Percentiles rank a stretch among this genome's conserved stretches.
These are phyloP conservation scores for Entomophthora muscae DNA, from an alignment of 371 early-diverging fungal species.

Conservation along the genomic window DNA sequence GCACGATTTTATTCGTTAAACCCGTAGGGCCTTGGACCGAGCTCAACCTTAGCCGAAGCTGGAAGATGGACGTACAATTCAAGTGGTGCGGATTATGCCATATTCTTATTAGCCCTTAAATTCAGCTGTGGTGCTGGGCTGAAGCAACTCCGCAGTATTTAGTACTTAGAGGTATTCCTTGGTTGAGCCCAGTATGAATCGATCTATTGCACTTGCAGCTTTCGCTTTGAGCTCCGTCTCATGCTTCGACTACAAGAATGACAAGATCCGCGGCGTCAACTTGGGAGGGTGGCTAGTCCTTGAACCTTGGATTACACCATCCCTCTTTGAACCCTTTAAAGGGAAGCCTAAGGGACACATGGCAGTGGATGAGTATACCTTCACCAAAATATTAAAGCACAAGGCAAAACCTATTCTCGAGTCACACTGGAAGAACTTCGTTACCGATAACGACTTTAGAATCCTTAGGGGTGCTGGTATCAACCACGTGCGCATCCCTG, in stretches of 20 bases:
- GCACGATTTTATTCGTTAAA: no score
- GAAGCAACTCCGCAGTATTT: no score
- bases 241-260: neutral
- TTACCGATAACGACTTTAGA: slow-evolving; percentile 47
- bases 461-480: slow-evolving; percentile 37
- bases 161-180: no score
- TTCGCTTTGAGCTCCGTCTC: neutral
- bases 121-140: no score
- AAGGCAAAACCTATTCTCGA: slow-evolving; percentile 28
- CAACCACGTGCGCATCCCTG: slow-evolving; percentile 56
- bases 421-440: slow-evolving; percentile 41
- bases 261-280: slow-evolving; percentile 45
- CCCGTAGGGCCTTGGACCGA: no score
- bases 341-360: slow-evolving; percentile 12
- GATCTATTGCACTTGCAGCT: no score
- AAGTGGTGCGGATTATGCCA: no score
- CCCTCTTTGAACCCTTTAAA: slow-evolving; percentile 38
- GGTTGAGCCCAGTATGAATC: no score
- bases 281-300: slow-evolving; percentile 54
- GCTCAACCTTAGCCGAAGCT: no score
- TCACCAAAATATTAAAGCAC: slow-evolving; percentile 29
- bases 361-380: slow-evolving; percentile 41
- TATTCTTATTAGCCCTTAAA: no score
- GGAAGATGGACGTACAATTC: no score
- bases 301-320: slow-evolving; percentile 55